Evolutionary conservation across 1,139 yeast genomes (phyloP).

Genomic region (Yamadazyma sp.): DNA sequence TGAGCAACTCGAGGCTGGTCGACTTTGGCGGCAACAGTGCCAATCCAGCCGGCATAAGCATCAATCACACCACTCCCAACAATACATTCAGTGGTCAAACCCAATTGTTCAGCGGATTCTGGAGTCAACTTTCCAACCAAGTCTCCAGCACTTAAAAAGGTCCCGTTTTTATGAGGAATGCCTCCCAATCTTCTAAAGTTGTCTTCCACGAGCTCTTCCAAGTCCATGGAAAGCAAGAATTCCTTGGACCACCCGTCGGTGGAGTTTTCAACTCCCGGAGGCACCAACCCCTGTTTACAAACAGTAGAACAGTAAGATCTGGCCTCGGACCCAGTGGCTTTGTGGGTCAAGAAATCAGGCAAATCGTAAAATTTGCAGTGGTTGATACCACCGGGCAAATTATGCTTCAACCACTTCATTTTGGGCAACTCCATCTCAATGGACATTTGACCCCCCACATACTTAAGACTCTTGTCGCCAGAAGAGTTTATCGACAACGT

Average conservation of each 20-base stretch:
- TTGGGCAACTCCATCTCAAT: constrained; percentile 98
- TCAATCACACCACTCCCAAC: constrained; percentile 97
- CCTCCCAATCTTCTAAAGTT: constrained; percentile 85
- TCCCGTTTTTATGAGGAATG: constrained; percentile 68
- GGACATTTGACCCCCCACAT: constrained; percentile 97
- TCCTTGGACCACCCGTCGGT: constrained; percentile 87
- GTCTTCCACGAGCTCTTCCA: constrained; percentile 75
- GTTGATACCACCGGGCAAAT: constrained; percentile 67
- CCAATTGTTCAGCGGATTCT: constrained; percentile 78
- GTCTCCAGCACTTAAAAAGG: constrained; percentile 84
- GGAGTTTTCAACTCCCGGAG: constrained; percentile 85
- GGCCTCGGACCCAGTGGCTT: constrained; percentile 83
- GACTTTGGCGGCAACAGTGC: constrained; percentile 90
- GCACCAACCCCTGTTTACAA: constrained; percentile 94
- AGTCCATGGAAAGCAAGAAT: constrained; percentile 64
- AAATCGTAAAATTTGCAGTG: constrained; percentile 86
- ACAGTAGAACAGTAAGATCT: constrained; percentile 88
- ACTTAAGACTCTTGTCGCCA: constrained; percentile 73
- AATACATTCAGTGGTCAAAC: constrained; percentile 72
- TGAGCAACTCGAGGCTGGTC: constrained; percentile 51
- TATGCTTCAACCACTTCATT: constrained; percentile 91
- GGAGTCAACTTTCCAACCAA: constrained; percentile 69
- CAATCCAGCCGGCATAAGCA: constrained; percentile 98
- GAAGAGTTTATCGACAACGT: constrained; percentile 80
- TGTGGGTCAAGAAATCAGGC: constrained; percentile 86